Evolutionary conservation across 768 basidiomycete genomes (phyloP), one percentile per base, ranked within the genome.

Genomic region (Mycena amicta): DNA sequence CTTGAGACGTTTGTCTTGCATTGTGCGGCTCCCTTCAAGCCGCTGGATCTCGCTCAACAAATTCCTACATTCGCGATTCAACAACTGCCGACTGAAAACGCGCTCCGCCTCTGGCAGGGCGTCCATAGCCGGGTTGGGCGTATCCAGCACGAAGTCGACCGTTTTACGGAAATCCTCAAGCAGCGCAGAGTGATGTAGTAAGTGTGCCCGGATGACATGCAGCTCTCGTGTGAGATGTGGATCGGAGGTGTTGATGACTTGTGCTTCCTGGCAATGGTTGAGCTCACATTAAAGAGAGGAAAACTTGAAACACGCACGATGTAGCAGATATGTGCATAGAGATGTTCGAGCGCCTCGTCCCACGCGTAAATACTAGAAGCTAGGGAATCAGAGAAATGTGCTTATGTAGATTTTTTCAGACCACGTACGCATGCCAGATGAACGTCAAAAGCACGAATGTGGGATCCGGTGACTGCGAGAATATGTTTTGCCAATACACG

Each of bases 121-220:
- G 0, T 80, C 74, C 77, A 86, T 75, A 20, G 80, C 81, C 1
- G 85, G 87, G 63, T 85, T 85, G 26, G 65, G 68, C 0, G 82
- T 83, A 4, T 78, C 72, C 27, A 65, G 62, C 18, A 87, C 71
- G 57, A 88, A 88, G 1, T 61, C 18, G 33, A 87, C 78, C 2
- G 82, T 75, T 63, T 85, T 82, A 5, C 66, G 67, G 61, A 86
- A 85, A 57, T 86, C 82, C 16, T 79, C 74, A 4, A 87, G 74
- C 16, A 88, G 76, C 8, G 80, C 78, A 5, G 75, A 72, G 67
- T 87, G 85, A 68, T 84, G 82, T 3, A 88, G 74, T 29, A 82
- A 77, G 59, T 87, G 84, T 0, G 85, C 86, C 33, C 82, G 83
- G 57, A 88, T 75, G 60, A 82, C 72, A 59, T 88, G 84, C 40